Evolutionary conservation across 495 filamentous ascomycete genomes (phyloP).

Genomic region (Parathielavia hyrcaniae): DNA sequence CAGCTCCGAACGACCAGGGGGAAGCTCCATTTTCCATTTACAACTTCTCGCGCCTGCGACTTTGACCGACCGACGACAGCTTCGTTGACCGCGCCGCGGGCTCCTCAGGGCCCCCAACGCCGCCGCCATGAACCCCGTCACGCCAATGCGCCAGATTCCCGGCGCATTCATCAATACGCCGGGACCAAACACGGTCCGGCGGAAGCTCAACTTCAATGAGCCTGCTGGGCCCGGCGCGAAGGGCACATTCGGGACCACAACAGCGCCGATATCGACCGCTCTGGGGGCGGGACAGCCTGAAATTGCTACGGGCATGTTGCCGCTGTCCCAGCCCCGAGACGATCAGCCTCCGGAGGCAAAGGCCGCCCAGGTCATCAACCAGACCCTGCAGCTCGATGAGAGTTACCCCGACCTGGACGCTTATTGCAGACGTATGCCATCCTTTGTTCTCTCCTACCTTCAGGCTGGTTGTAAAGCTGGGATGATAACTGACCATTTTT

Average conservation of each 20-base stretch:
- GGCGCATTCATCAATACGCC: constrained; percentile 66
- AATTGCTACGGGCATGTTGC: constrained; percentile 6
- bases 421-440: constrained; percentile 75
- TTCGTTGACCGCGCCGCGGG: constrained; percentile 1
- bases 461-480: background rate
- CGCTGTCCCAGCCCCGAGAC: constrained; percentile 13
- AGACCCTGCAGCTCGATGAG: constrained; percentile 63
- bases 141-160: constrained; percentile 60
- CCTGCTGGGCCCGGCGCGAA: constrained; percentile 2
- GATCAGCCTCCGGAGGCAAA: constrained; percentile 60
- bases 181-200: constrained; percentile 31
- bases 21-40: constrained; percentile 5
- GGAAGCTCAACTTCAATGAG: constrained; percentile 37
- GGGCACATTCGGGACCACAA: background rate
- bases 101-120: constrained; percentile 15
- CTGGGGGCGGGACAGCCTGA: constrained; percentile 11
- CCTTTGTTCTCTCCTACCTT: background rate
- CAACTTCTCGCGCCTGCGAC: constrained; percentile 3
- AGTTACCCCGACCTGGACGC: constrained; percentile 85
- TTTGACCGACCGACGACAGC: background rate
- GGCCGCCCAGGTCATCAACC: constrained; percentile 77
- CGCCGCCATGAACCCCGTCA: constrained; percentile 61
- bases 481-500: constrained; percentile 6
- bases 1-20: constrained; percentile 21
- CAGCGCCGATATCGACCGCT: constrained; percentile 3